phyloP scores from a whole-genome alignment of 305 asterid genomes.

The Fraxinus greggii region DNA sequence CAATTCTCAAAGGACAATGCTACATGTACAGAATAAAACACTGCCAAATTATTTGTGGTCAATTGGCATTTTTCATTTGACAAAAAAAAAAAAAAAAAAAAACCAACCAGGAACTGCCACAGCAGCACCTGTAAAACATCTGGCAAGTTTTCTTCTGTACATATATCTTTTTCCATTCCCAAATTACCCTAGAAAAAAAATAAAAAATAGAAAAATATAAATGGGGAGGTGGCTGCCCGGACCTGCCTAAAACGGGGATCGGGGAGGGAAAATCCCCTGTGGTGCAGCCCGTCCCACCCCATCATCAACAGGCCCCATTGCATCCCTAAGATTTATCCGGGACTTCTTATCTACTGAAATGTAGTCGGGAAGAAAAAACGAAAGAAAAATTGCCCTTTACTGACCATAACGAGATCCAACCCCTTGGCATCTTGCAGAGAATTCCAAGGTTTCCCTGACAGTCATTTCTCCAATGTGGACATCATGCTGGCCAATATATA shows the following conservation, averaged over 20 bases:
- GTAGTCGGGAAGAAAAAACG: background rate
- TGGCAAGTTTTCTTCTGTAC: too few species aligned
- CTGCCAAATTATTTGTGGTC: too few species aligned
- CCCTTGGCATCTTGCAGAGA: conserved; percentile 51
- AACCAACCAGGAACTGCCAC: too few species aligned
- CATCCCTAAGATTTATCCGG: background rate
- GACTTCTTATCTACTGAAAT: background rate
- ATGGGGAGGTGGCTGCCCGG: background rate
- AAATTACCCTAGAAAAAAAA: too few species aligned
- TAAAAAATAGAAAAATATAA: background rate
- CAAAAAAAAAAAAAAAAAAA: too few species aligned
- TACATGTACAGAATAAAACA: too few species aligned
- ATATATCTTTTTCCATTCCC: too few species aligned
- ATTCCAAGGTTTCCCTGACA: conserved; percentile 44
- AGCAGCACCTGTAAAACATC: too few species aligned
- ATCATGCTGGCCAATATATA: conserved; percentile 43
- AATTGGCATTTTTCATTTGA: too few species aligned
- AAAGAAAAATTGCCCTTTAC: background rate
- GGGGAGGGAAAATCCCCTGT: background rate
- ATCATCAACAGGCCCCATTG: background rate
- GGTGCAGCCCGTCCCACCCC: background rate
- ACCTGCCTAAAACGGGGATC: background rate
- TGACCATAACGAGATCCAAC: conserved; percentile 41
- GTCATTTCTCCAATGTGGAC: conserved; percentile 52
- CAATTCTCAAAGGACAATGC: too few species aligned